Percentiles rank a stretch among this genome's conserved stretches.
Conservation (phyloP, 768 basidiomycete genomes). For the Tulasnella sp. region DNA sequence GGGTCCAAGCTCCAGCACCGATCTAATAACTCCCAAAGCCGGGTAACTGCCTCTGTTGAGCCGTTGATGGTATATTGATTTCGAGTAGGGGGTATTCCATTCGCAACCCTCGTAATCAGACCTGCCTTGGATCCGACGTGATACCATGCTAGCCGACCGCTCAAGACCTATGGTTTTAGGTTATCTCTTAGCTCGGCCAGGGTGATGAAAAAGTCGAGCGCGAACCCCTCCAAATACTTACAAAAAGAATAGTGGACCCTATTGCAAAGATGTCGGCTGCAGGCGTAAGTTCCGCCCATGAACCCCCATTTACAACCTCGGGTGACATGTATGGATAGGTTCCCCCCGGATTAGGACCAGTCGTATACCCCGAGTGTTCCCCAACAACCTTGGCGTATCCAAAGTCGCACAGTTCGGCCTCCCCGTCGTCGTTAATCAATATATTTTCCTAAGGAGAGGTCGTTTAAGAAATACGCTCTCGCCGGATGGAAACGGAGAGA, state of each 20-base stretch:
- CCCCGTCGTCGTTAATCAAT: conserved; percentile 10
- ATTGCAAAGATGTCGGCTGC: conserved; percentile 6
- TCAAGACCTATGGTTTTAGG: background rate
- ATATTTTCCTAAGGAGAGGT: conserved; percentile 1
- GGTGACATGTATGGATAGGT: conserved; percentile 14
- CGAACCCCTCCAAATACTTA: background rate
- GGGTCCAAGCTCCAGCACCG: background rate
- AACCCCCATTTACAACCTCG: background rate
- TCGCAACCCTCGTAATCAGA: background rate
- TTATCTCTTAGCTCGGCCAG: background rate
- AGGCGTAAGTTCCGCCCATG: background rate
- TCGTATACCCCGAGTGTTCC: conserved; percentile 1
- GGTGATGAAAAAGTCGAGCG: background rate
- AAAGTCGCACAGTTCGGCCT: conserved; percentile 28
- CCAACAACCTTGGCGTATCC: background rate
- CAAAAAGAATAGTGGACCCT: background rate
- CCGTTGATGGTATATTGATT: background rate
- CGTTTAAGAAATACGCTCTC: background rate
- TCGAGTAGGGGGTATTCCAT: background rate
- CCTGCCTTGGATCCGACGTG: background rate
- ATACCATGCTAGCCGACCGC: background rate
- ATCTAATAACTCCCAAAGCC: background rate
- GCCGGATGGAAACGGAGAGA: background rate
- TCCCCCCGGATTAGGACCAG: background rate
- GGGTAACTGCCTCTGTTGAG: background rate